Evolutionary conservation across 768 basidiomycete species (phyloP).

Genomic region (Kwoniella mangroviensis): DNA sequence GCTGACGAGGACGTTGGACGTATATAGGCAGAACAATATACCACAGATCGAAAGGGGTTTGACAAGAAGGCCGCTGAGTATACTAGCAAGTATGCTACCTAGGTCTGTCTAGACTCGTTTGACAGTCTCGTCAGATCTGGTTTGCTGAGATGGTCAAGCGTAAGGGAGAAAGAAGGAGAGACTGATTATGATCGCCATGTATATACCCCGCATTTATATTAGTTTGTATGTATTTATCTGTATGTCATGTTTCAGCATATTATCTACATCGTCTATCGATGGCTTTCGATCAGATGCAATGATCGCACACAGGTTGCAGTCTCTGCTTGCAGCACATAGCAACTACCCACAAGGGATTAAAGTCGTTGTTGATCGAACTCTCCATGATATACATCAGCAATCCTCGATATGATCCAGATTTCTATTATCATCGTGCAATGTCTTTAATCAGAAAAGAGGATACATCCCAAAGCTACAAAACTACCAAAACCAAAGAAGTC

Average conservation of each 20-base stretch:
- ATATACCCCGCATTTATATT: constrained; percentile 9
- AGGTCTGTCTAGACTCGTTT: constrained; percentile 11
- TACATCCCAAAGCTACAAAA: neutral
- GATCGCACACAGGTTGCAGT: too few species aligned
- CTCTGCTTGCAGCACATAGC: too few species aligned
- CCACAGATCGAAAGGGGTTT: constrained; percentile 45
- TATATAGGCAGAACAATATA: constrained; percentile 50
- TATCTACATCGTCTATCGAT: too few species aligned
- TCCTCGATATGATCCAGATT: neutral
- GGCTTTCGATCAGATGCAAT: too few species aligned
- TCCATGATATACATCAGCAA: constrained; percentile 35
- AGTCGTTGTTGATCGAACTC: neutral
- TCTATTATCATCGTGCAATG: constrained; percentile 7
- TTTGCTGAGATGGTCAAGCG: too few species aligned
- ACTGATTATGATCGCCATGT: neutral
- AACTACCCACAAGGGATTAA: too few species aligned
- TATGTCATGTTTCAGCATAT: too few species aligned
- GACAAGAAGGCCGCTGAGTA: constrained; percentile 50
- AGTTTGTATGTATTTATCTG: neutral
- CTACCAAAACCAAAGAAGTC: neutral
- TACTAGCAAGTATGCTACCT: constrained; percentile 35
- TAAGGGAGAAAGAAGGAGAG: too few species aligned
- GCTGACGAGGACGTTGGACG: neutral
- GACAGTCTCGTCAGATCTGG: too few species aligned
- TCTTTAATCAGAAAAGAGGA: constrained; percentile 6